Conservation (phyloP, 257 asterid genomes). For the Plantago ovata region DNA sequence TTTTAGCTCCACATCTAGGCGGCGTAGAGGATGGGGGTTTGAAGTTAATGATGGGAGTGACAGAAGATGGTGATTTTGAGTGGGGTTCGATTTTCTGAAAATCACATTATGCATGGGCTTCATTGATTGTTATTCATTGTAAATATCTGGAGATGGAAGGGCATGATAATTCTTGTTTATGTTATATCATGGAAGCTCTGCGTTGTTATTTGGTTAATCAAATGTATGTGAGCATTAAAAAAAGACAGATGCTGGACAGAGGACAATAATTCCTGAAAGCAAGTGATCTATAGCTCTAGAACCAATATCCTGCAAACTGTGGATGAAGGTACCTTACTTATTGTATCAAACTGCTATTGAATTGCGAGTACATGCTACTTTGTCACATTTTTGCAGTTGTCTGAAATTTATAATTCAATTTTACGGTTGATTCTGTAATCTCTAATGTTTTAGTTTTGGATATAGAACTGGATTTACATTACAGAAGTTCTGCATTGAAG, state of each 20-base stretch:
- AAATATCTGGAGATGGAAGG: constrained; percentile 27
- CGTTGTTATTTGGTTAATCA: constrained; percentile 15
- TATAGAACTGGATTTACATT: too few species aligned
- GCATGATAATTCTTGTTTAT: constrained; percentile 3
- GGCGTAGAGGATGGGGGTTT: constrained; percentile 47
- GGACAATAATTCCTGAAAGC: constrained; percentile 11
- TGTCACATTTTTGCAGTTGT: constrained; percentile 11
- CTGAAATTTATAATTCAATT: constrained; percentile 5
- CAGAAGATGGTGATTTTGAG: constrained; percentile 34
- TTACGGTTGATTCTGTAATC: not conserved
- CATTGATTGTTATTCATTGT: constrained; percentile 17
- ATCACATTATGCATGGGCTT: constrained; percentile 6
- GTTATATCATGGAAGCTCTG: constrained; percentile 13
- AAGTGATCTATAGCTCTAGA: constrained; percentile 10
- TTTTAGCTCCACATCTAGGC: constrained; percentile 42
- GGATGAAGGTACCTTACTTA: constrained; percentile 26
- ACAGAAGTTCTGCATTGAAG: too few species aligned
- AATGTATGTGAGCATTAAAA: constrained; percentile 17
- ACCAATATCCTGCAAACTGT: constrained; percentile 17
- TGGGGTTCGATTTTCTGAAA: constrained; percentile 1
- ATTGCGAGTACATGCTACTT: constrained; percentile 17
- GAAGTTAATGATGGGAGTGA: constrained; percentile 32
- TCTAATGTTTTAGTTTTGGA: not conserved
- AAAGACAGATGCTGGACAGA: constrained; percentile 6
- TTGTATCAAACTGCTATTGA: constrained; percentile 17